Base-by-base conservation (phyloP, 176 grass and related monocot genomes). In the Eragrostis nindensis region DNA sequence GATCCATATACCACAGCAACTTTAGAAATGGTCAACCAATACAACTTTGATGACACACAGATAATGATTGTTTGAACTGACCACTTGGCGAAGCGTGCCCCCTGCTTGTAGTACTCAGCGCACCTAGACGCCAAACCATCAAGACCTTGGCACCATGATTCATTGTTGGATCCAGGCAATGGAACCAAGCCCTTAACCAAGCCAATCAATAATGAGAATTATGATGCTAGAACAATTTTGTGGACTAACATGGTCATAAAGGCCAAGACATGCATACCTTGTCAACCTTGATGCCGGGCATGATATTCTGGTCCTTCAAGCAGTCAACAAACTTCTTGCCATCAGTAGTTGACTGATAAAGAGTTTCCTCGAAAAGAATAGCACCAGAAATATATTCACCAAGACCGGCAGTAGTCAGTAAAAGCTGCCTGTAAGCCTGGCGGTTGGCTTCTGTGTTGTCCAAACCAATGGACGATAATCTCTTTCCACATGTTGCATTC, bases 61-160 rank as follows among this genome's bases (percentile, higher is more conserved):
- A 24, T n/a, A 57, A 81, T 0, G 19, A 30, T 11, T 5, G 27
- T 17, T 70, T 61, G 45, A 83, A 94, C 96, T 40, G 69, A 99
- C 96, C 96, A 99, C 71, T 95, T 99, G 0, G 96, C 96, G 49
- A 99, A 99, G 49, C 92, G 92, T 60, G 92, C 96, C 15, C 96
- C 96, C 87, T 99, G 92, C 68, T 95, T 99, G 87, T 95, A 95
- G 64, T 95, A 99, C 52, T 99, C 92, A 4, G 92, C 90, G 84
- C 86, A 91, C 88, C 96, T 91, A 78, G 96, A 99, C 21, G 96
- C 92, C 86, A 99, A 82, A 54, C 96, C 96, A 79, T 99, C 96
- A 66, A 99, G 88, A 48, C 96, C 96, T 95, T 99, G 96, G 88
- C 96, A 99, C 96, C 96, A 99, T 12, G 96, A 99, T 78, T 99